Base-by-base conservation (phyloP, 495 filamentous ascomycete genomes). In the Articulospora tetracladia region DNA sequence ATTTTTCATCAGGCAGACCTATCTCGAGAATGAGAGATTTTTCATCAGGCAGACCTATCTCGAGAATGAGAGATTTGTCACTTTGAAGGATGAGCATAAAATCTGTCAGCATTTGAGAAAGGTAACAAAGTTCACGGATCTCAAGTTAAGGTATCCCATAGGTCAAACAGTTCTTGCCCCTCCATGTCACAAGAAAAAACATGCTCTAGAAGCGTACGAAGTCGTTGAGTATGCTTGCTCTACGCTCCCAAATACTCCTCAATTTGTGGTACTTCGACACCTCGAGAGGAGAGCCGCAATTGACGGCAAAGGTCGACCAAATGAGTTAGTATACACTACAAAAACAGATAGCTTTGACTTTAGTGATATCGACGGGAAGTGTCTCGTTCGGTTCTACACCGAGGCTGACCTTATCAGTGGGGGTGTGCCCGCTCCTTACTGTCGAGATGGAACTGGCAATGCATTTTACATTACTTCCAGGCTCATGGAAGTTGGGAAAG, bases 1-100 rank as follows among this genome's bases (percentile, higher is more conserved):
- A 17, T 83, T 82, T 59, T 88, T 91, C 56, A 74, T 91, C 23
- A 81, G 89, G 4, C 87, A 89, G 63, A 83, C 77, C 10, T 91
- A 26, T 70, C 73, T 48, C 74, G 75, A 52, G 67, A 76, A 74
- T 59, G 75, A 67, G 72, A 77, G 68, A 28, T 86, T 84, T 75
- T 67, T 81, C 0, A 74, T 91, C 23, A 81, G 89, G 4, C 87
- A 89, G 63, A 83, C 77, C 10, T 91, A 26, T 70, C 73, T 48
- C 74, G 75, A 52, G 67, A 76, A 74, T 59, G 75, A 67, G 72
- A 77, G 68, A 28, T 86, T 84, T 75, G 68, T 81, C 0, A 81
- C 83, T 0, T 66, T 91, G 0, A 64, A 75, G 20, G 61, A 76
- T 24, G 79, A 73, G 17, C 76, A 79, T 51, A 68, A 83, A 32